phyloP scores from a whole-genome alignment of 805 yeast species.

The Yarrowia keelungensis region DNA sequence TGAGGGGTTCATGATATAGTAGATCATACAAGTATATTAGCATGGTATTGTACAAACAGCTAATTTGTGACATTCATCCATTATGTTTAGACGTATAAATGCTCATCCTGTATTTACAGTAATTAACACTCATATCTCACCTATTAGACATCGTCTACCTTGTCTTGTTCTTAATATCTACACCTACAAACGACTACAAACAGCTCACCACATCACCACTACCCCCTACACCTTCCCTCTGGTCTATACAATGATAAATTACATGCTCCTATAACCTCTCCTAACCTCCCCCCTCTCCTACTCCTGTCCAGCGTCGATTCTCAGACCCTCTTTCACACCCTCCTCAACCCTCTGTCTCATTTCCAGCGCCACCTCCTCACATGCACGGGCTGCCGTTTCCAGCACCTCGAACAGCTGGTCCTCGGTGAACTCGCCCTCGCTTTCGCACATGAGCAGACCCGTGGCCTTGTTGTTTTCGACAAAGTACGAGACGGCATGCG shows the following conservation, averaged over 20 bases:
- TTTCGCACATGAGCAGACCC: slow-evolving; percentile 71
- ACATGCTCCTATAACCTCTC: background rate
- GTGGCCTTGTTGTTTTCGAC: slow-evolving; percentile 59
- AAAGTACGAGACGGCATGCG: slow-evolving; percentile 71
- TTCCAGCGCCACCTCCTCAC: slow-evolving; percentile 55
- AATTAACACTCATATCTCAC: too few species aligned
- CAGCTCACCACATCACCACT: too few species aligned
- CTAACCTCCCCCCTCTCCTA: background rate
- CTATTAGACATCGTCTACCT: too few species aligned
- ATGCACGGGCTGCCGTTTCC: slow-evolving; percentile 58
- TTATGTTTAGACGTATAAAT: too few species aligned
- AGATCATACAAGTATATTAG: too few species aligned
- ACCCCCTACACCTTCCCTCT: too few species aligned
- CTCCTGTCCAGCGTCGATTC: slow-evolving; percentile 14
- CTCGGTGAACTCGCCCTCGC: slow-evolving; percentile 72
- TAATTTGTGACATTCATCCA: too few species aligned
- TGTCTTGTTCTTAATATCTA: too few species aligned
- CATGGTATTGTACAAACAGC: too few species aligned
- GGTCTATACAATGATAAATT: background rate
- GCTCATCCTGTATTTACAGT: too few species aligned
- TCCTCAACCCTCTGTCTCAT: slow-evolving; percentile 58
- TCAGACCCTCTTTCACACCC: slow-evolving; percentile 52
- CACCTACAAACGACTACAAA: too few species aligned
- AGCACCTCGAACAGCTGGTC: slow-evolving; percentile 60
- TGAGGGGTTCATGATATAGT: too few species aligned